Percentiles rank a stretch among this genome's conserved stretches.
phyloP scores from a whole-genome alignment of 441 rosid genomes.

The Eruca vesicaria region DNA sequence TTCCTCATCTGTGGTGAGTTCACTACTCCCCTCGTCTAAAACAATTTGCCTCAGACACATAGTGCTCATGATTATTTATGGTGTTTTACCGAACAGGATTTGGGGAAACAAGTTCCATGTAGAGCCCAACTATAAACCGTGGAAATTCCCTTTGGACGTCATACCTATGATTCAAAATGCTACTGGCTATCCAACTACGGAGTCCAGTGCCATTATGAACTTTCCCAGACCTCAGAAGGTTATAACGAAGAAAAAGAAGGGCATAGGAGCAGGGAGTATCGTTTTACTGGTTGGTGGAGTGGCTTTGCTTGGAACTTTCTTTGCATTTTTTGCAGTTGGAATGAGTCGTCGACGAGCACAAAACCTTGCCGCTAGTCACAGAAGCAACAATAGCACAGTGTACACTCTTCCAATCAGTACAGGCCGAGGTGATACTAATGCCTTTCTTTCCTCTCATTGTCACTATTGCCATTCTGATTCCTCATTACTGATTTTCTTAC shows the following conservation, averaged over 20 bases:
- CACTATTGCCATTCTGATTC: slow-evolving; percentile 22
- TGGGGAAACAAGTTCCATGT: slow-evolving; percentile 73
- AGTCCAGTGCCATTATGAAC: slow-evolving; percentile 79
- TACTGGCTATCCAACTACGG: slow-evolving; percentile 57
- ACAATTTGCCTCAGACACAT: not conserved
- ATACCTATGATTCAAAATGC: slow-evolving; percentile 50
- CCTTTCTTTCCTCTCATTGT: slow-evolving; percentile 9
- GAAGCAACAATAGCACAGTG: slow-evolving; percentile 39
- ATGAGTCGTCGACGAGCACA: slow-evolving; percentile 38
- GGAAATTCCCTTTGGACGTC: slow-evolving; percentile 71
- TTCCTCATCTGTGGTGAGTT: slow-evolving; percentile 80
- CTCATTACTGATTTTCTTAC: slow-evolving; percentile 16
- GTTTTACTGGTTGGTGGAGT: slow-evolving; percentile 62
- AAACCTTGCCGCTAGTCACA: slow-evolving; percentile 39
- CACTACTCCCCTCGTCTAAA: slow-evolving; percentile 6
- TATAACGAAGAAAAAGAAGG: slow-evolving; percentile 46
- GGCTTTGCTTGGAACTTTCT: slow-evolving; percentile 59
- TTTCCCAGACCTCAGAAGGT: slow-evolving; percentile 42
- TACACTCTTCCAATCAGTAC: slow-evolving; percentile 51
- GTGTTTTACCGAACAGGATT: slow-evolving; percentile 54
- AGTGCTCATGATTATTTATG: slow-evolving; percentile 6
- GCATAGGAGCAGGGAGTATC: slow-evolving; percentile 58
- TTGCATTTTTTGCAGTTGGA: slow-evolving; percentile 51
- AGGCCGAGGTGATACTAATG: slow-evolving; percentile 46
- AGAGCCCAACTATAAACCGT: slow-evolving; percentile 63